phyloP scores from a whole-genome alignment of 2,329 filamentous ascomycete genomes.

The Pseudocercospora eumusae region DNA sequence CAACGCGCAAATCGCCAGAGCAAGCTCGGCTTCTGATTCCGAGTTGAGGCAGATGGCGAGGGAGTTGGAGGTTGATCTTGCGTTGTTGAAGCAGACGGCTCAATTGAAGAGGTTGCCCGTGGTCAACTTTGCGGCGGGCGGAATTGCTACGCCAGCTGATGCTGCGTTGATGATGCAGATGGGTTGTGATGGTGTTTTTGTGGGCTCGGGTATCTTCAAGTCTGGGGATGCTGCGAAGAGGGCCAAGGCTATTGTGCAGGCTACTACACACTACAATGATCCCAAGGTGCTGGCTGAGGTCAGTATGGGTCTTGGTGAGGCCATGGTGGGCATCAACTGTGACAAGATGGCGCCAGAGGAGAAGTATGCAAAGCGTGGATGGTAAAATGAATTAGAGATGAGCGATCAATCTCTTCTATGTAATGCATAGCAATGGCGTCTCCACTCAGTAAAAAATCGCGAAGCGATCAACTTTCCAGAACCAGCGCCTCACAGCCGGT shows the following conservation, averaged over 20 bases:
- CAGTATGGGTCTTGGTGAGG: constrained; percentile 87
- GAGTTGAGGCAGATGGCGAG: constrained; percentile 79
- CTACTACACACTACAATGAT: constrained; percentile 87
- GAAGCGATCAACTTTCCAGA: neutral
- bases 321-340: constrained; percentile 95
- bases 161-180: constrained; percentile 99
- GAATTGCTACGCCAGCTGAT: constrained; percentile 97
- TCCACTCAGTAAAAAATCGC: neutral
- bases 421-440: constrained; percentile 8
- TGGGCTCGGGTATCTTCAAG: constrained; percentile 97
- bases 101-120: constrained; percentile 86
- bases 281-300: constrained; percentile 82
- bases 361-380: constrained; percentile 82
- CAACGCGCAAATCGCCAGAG: constrained; percentile 75
- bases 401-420: neutral
- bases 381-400: constrained; percentile 58
- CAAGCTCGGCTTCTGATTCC: constrained; percentile 64
- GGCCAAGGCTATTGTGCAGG: constrained; percentile 91
- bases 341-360: constrained; percentile 73
- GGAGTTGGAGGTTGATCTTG: constrained; percentile 75
- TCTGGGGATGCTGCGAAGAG: constrained; percentile 85
- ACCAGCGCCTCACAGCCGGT: constrained; percentile 3
- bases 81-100: constrained; percentile 81
- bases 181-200: constrained; percentile 96
- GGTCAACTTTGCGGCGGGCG: constrained; percentile 97